Evolutionary conservation across 257 asterid genomes (phyloP).

Genomic region (Solanum lycopersicoides): DNA sequence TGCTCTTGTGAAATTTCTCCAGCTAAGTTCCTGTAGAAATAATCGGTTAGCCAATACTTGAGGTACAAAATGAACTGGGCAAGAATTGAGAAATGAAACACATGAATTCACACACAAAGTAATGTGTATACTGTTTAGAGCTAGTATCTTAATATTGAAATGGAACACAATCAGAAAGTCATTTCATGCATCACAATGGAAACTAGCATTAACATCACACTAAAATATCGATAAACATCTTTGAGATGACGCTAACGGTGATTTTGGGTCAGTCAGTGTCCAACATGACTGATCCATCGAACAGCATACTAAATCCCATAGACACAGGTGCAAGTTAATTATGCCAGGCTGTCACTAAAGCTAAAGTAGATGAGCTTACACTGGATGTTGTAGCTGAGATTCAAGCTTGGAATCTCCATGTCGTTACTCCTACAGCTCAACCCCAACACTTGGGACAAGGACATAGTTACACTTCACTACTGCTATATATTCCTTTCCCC

Average conservation of each 20-base stretch:
- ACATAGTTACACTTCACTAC: not conserved
- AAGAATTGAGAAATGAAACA: not conserved
- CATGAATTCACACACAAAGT: not conserved
- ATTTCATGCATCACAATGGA: not conserved
- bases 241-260: not conserved
- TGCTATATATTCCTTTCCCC: not conserved
- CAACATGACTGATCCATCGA: not conserved
- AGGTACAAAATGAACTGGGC: not conserved
- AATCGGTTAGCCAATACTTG: not conserved
- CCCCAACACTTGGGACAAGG: not conserved
- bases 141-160: not conserved
- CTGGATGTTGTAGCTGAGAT: not conserved
- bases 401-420: not conserved
- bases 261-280: not conserved
- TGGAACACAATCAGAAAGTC: not conserved
- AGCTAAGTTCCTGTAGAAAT: constrained; percentile 69
- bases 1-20: constrained; percentile 87
- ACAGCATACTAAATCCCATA: not conserved
- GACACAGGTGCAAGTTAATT: not conserved
- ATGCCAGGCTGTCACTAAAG: not conserved
- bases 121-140: not conserved
- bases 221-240: not conserved
- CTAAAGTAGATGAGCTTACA: not conserved
- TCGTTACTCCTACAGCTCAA: not conserved
- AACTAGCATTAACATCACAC: not conserved